Base-by-base conservation (phyloP, 2,329 filamentous ascomycete genomes). In the Amauroascus verrucosus region DNA sequence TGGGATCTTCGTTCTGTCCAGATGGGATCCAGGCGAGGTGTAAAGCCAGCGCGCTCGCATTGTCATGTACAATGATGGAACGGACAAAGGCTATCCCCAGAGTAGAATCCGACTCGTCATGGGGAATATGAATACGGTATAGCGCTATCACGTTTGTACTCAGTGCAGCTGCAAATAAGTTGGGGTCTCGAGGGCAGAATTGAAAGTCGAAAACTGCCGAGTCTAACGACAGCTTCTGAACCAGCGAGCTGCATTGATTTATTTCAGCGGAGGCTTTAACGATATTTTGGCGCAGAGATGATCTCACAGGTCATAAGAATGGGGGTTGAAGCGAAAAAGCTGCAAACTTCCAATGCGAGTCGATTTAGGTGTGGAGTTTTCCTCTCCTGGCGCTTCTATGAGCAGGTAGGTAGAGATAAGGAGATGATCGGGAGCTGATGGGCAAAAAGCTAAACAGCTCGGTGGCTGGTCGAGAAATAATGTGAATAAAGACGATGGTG, bases 371-470 rank as follows among this genome's bases (percentile, higher is more conserved):
- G 26, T 35, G 11, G 58, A 50, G 18, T 56, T 61, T 33, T 61
- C 59, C 14, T 63, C 62, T 9, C 59, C 60, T 44, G 65, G 64
- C 18, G 57, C 60, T 54, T 71, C 64, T 22, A 64, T 65, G 32
- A 95, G 76, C 57, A 85, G 80, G 68, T 96, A 96, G 1, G 90
- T 95, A 37, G 90, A 91, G 46, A 95, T 78, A 0, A 94, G 75
- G 59, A 95, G 83, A 63, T 84, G 80, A 0, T 81, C 70, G 0
- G 80, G 78, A 54, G 81, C 56, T 8, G 61, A 57, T 2, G 66
- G 69, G 43, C 68, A 72, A 52, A 73, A 73, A 57, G 72, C 67
- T 1, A 74, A 64, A 55, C 72, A 74, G 58, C 71, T 73, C 2
- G 72, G 71, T 13, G 71, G 72, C 53, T 71, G 65, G 51, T 73